phyloP scores from a whole-genome alignment of 1,284 basidiomycete genomes.

The Megacollybia platyphylla region DNA sequence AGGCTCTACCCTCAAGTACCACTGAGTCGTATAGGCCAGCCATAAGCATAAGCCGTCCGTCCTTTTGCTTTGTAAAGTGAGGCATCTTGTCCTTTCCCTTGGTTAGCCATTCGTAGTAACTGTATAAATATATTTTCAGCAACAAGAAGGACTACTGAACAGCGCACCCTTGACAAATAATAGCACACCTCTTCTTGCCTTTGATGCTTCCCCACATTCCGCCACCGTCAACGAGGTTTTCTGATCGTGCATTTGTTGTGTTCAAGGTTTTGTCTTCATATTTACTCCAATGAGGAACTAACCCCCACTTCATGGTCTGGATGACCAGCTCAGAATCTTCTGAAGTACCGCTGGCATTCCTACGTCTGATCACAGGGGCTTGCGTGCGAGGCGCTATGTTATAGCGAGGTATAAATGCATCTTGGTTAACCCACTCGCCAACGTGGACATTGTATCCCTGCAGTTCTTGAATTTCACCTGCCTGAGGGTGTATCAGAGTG shows the following conservation, averaged over 20 bases:
- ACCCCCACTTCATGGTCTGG: constrained; percentile 84
- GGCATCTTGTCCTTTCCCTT: constrained; percentile 71
- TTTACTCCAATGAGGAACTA: constrained; percentile 80
- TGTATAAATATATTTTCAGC: constrained; percentile 15
- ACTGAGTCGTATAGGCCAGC: constrained; percentile 82
- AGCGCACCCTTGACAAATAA: constrained; percentile 66
- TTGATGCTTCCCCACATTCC: constrained; percentile 80
- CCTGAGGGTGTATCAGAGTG: constrained; percentile 11
- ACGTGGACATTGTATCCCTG: constrained; percentile 30
- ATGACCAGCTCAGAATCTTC: constrained; percentile 21
- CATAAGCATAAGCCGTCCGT: constrained; percentile 64
- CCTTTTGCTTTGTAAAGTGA: constrained; percentile 65
- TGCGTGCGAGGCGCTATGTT: constrained; percentile 64
- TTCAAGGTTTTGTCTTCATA: constrained; percentile 56
- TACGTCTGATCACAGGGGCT: constrained; percentile 50
- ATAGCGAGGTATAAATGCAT: constrained; percentile 46
- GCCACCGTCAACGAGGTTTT: constrained; percentile 62
- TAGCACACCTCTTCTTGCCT: constrained; percentile 63
- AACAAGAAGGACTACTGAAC: constrained; percentile 1
- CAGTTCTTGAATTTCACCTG: constrained; percentile 25
- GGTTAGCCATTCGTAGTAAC: constrained; percentile 87
- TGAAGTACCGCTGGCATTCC: constrained; percentile 11
- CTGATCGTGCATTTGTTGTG: constrained; percentile 85
- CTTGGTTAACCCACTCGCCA: constrained; percentile 47
- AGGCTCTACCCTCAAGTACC: constrained; percentile 40